Base-by-base conservation (phyloP, 345 rosid species). In the Boechera retrofracta region DNA sequence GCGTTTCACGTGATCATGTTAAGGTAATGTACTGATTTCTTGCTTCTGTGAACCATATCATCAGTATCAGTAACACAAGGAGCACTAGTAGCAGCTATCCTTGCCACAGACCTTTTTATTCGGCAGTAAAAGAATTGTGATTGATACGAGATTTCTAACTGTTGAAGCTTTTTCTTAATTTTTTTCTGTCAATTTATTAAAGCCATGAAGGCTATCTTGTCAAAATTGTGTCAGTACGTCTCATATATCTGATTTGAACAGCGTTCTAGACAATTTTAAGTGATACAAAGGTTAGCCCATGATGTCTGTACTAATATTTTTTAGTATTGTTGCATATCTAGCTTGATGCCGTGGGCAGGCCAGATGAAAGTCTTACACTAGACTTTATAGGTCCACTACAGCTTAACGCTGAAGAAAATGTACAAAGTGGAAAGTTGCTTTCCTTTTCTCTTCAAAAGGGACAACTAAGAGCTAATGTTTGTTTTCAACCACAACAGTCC, bases 391-490 rank as follows among this genome's bases (percentile, higher is more conserved):
- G 92, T 54, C 95, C 90, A 9, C 75, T 94, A 49, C 89, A 82
- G 73, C 84, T 81, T 51, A 81, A 60, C 48, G 69, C 62, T 59
- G 89, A 87, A 49, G 95, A 89, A 38, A 89, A 69, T 83, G 66
- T 77, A 41, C 88, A 83, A 75, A 89, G 82, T 84, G 97, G 89
- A 81, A 94, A 87, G 75, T 53, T 87, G 38, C 76, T 86, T 69
- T 94, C 97, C 33, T 85, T 94, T 77, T 87, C 90, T 64, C 89
- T 94, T 79, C 97, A 94, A 69, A 94, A 90, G 77, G 97, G 97
- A 53, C 98, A 94, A 74, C 81, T 94, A 77, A 94, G 87, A 87
- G 92, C 93, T 72, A 90, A 86, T 65, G 71, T 87, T 73, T 88
- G 90, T 75, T 88, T 72, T 71, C 89, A 81, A 67, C 96, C 98